Conservation (phyloP, 2,329 filamentous ascomycete species). For the Aureobasidium pullulans region DNA sequence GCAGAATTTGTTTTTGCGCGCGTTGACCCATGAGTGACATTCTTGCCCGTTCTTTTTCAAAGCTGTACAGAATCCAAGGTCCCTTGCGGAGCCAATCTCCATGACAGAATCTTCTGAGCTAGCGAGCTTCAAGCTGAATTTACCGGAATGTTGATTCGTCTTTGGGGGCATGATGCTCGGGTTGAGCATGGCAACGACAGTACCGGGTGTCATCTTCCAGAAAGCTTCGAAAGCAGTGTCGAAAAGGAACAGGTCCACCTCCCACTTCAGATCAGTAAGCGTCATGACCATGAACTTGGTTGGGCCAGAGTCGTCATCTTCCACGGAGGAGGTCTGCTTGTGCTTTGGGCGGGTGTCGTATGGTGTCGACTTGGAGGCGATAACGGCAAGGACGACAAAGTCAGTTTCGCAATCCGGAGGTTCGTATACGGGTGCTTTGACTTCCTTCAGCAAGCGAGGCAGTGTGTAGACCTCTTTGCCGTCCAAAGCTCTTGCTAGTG, state of each 20-base stretch:
- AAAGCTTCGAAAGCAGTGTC: conserved; percentile 83
- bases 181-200: conserved; percentile 84
- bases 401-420: conserved; percentile 78
- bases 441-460: conserved; percentile 69
- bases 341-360: conserved; percentile 49
- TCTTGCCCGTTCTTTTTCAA: conserved; percentile 74
- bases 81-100: conserved; percentile 76
- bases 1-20: conserved; percentile 80
- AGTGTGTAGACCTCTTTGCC: conserved; percentile 71
- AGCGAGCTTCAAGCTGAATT: conserved; percentile 77
- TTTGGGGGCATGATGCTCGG: conserved; percentile 85
- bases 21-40: conserved; percentile 82
- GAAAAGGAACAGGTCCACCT: conserved; percentile 88
- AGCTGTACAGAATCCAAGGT: conserved; percentile 82
- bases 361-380: conserved; percentile 83
- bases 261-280: conserved; percentile 81
- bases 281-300: conserved; percentile 87
- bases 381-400: conserved; percentile 79
- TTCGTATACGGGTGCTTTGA: conserved; percentile 77
- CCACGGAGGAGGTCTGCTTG: conserved; percentile 34
- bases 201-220: conserved; percentile 91
- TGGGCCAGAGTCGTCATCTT: conserved; percentile 42
- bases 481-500: conserved; percentile 68
- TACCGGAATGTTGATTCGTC: conserved; percentile 63
- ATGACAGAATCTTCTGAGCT: conserved; percentile 83